Conservation (phyloP, 768 basidiomycete genomes). For the Tremella yokohamensis region DNA sequence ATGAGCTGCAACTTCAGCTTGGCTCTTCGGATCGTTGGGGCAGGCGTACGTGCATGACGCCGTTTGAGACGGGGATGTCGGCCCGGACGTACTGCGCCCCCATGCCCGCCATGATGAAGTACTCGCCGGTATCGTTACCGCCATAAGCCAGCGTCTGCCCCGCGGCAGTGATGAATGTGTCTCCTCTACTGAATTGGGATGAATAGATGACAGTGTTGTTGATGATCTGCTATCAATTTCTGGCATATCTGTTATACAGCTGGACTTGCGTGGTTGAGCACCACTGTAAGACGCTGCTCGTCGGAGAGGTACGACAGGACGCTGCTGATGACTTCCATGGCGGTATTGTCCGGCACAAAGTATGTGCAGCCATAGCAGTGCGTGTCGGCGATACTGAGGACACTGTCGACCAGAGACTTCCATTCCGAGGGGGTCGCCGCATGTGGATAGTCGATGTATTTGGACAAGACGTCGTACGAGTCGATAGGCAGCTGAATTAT, state of each 20-base stretch:
- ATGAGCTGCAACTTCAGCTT: conserved; percentile 19
- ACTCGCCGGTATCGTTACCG: conserved; percentile 20
- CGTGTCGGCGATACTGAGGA: conserved; percentile 15
- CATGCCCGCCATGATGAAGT: conserved; percentile 8
- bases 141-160: conserved; percentile 26
- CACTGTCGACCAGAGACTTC: conserved; percentile 6
- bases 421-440: conserved; percentile 12
- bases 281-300: conserved; percentile 10
- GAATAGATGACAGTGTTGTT: conserved; percentile 30
- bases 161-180: conserved; percentile 21
- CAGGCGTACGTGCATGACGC: conserved; percentile 28
- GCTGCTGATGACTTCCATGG: conserved; percentile 9
- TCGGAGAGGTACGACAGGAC: background rate
- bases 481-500: background rate
- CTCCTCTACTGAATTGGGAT: conserved; percentile 13
- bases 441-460: conserved; percentile 1
- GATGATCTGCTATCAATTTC: conserved; percentile 19
- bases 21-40: background rate
- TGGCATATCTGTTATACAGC: background rate
- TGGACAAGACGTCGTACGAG: background rate
- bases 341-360: conserved; percentile 29
- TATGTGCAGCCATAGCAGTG: conserved; percentile 31
- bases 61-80: conserved; percentile 31
- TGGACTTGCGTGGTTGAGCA: conserved; percentile 29
- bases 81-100: conserved; percentile 17